Conservation (phyloP, 257 asterid species). For the Lantana camara region DNA sequence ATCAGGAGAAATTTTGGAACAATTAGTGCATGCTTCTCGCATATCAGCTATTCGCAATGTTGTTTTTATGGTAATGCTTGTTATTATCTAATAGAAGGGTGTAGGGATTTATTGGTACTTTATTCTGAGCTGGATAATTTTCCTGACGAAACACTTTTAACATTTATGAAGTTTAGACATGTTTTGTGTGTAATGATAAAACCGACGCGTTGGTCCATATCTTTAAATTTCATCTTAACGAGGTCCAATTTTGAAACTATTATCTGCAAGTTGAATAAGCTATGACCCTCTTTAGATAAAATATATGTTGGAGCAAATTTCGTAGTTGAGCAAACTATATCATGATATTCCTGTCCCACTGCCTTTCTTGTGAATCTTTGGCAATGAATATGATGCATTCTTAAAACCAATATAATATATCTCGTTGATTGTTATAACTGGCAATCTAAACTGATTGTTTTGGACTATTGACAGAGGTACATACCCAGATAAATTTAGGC, state of each 20-base stretch:
- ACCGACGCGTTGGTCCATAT: background rate
- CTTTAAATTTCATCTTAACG: background rate
- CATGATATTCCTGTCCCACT: too few relatives aligned
- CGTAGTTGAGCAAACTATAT: background rate
- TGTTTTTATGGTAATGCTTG: constrained; percentile 81
- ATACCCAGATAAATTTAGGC: too few relatives aligned
- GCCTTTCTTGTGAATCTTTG: too few relatives aligned
- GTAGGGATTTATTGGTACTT: background rate
- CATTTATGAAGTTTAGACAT: background rate
- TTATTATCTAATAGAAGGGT: constrained; percentile 18
- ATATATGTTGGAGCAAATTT: background rate
- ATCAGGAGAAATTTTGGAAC: constrained; percentile 91
- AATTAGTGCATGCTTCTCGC: constrained; percentile 87
- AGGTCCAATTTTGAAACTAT: background rate
- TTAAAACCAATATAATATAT: background rate
- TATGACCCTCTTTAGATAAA: too few relatives aligned
- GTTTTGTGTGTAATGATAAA: background rate
- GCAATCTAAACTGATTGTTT: too few relatives aligned
- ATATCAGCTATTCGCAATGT: constrained; percentile 81
- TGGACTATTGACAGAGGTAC: too few relatives aligned
- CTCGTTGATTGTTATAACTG: background rate
- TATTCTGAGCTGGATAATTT: constrained; percentile 8
- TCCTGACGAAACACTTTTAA: background rate
- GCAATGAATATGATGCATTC: too few relatives aligned
- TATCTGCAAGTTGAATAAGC: too few relatives aligned